Percentiles rank a stretch among this genome's conserved stretches.
These are phyloP conservation scores for Mallotus repandus DNA, from an alignment of 441 rosid genomes.

Conservation along the genomic window DNA sequence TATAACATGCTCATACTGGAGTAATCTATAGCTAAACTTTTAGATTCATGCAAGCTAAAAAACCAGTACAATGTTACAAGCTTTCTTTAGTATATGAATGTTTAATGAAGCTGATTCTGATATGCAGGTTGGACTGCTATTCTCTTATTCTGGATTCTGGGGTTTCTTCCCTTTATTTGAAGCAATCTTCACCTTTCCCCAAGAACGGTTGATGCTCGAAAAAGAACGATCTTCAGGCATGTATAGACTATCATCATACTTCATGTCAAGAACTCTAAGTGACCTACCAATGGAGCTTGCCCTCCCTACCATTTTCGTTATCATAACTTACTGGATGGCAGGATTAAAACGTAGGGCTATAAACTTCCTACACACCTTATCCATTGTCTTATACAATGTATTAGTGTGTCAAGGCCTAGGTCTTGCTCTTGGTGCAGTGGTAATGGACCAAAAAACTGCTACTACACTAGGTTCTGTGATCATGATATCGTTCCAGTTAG, in stretches of 20 bases:
- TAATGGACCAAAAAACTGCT: slow-evolving; percentile 49
- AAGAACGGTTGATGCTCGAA: slow-evolving; percentile 67
- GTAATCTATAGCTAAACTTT: too few relatives aligned
- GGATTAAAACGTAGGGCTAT: slow-evolving; percentile 43
- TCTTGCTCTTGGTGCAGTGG: slow-evolving; percentile 52
- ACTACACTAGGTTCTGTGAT: slow-evolving; percentile 39
- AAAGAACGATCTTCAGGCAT: slow-evolving; percentile 82
- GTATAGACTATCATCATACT: slow-evolving; percentile 70
- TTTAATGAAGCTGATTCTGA: neutral
- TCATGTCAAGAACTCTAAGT: slow-evolving; percentile 46
- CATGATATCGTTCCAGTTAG: slow-evolving; percentile 37
- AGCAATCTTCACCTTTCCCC: slow-evolving; percentile 79
- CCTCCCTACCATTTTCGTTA: slow-evolving; percentile 51
- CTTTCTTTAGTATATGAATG: neutral
- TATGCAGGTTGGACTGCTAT: slow-evolving; percentile 68
- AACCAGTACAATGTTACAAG: too few relatives aligned
- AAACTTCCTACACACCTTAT: slow-evolving; percentile 45
- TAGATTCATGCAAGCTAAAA: too few relatives aligned
- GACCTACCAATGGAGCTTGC: slow-evolving; percentile 80
- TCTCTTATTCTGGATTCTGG: slow-evolving; percentile 67
- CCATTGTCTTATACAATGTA: slow-evolving; percentile 36
- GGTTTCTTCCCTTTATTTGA: slow-evolving; percentile 65
- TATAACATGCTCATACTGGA: too few relatives aligned
- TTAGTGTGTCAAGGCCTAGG: slow-evolving; percentile 52
- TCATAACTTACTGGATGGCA: slow-evolving; percentile 71